Evolutionary conservation across 2,329 filamentous ascomycete genomes (phyloP).

Genomic region (Aspergillus uvarum): DNA sequence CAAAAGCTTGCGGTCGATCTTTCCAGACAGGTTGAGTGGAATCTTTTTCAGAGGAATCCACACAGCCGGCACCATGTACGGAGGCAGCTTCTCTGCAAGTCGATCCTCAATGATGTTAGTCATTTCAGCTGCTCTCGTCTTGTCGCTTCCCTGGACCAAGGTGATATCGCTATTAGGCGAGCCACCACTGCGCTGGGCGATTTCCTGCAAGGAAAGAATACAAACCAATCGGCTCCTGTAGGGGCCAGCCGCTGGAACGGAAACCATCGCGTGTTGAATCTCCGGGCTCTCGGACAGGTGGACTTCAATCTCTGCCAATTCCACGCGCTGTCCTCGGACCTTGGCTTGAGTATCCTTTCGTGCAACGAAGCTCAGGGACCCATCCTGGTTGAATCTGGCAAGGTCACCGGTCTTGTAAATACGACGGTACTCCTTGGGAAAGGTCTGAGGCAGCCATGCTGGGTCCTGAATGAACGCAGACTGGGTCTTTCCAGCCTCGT

Average conservation of each 20-base stretch:
- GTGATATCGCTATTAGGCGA: neutral
- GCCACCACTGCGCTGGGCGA: neutral
- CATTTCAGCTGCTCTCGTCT: neutral
- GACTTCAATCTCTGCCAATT: conserved; percentile 28
- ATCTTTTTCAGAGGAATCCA: conserved; percentile 35
- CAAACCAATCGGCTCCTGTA: neutral
- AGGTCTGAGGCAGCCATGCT: conserved; percentile 15
- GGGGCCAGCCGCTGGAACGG: neutral
- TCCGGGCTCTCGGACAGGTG: neutral
- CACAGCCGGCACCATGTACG: conserved; percentile 38
- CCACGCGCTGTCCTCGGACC: conserved; percentile 28
- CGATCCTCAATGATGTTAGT: neutral
- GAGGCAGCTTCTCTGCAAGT: neutral
- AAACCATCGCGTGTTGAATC: neutral
- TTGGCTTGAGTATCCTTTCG: conserved; percentile 18
- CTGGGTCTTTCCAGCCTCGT: conserved; percentile 26
- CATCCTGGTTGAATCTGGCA: conserved; percentile 24
- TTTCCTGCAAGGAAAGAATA: neutral
- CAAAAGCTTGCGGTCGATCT: conserved; percentile 32
- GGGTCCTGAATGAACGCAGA: conserved; percentile 24
- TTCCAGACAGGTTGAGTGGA: conserved; percentile 40
- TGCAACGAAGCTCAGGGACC: conserved; percentile 12
- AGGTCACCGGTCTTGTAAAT: conserved; percentile 36
- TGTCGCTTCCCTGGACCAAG: neutral
- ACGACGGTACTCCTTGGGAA: neutral